These are phyloP conservation scores for Aplosporella prunicola DNA, from an alignment of 2,329 filamentous ascomycete genomes.

Conservation along the genomic window DNA sequence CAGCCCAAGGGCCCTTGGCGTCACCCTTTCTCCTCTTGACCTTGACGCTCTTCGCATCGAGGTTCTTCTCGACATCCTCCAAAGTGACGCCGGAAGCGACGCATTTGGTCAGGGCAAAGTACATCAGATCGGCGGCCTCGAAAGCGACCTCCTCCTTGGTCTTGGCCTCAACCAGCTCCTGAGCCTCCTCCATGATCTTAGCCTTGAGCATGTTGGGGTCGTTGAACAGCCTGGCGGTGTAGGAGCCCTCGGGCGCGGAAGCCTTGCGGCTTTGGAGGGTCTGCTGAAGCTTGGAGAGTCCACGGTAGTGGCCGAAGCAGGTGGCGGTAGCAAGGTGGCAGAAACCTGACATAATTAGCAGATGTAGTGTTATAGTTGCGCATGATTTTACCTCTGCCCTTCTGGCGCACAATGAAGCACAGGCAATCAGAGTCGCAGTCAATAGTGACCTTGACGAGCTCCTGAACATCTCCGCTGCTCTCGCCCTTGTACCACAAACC, in stretches of 20 bases:
- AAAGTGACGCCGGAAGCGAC: conserved; percentile 74
- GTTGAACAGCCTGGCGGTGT: conserved; percentile 85
- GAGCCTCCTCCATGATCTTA: conserved; percentile 98
- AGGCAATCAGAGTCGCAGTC: conserved; percentile 94
- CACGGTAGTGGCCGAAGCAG: conserved; percentile 79
- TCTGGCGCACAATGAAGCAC: conserved; percentile 81
- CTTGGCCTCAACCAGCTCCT: conserved; percentile 82
- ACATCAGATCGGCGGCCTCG: conserved; percentile 89
- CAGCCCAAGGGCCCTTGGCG: conserved; percentile 86
- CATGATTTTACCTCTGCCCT: conserved; percentile 53
- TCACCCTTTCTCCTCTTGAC: conserved; percentile 89
- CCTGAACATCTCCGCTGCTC: conserved; percentile 86
- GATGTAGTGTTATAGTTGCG: background rate
- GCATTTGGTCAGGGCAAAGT: conserved; percentile 90
- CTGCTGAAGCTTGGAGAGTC: conserved; percentile 76
- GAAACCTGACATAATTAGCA: conserved; percentile 59
- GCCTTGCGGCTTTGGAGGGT: conserved; percentile 73
- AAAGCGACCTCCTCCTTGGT: conserved; percentile 79
- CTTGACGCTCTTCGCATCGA: conserved; percentile 92
- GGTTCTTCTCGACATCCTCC: conserved; percentile 81
- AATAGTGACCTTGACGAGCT: conserved; percentile 71
- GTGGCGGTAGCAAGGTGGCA: conserved; percentile 88
- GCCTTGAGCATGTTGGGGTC: conserved; percentile 82
- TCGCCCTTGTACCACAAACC: conserved; percentile 96
- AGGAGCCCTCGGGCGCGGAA: conserved; percentile 79